phyloP scores from a whole-genome alignment of 148 eudicot species.

The Limonium bicolor region DNA sequence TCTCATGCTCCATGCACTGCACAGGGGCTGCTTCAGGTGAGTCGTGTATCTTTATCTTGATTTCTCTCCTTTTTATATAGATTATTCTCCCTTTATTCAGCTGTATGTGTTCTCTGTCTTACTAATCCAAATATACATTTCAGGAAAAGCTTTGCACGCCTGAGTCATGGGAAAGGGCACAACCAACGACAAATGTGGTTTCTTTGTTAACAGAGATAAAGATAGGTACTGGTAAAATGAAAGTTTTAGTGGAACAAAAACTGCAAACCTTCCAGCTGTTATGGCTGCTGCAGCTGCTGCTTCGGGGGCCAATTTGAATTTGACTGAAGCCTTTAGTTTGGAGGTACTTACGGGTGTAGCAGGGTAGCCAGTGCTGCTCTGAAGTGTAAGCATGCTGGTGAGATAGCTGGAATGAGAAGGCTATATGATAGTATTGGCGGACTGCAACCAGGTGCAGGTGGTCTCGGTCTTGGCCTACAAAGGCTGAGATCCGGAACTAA shows the following conservation, averaged over 20 bases:
- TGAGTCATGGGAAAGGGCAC: conserved; percentile 62
- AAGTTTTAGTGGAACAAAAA: conserved; percentile 67
- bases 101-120: background rate
- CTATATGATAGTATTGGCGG: conserved; percentile 83
- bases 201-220: conserved; percentile 89
- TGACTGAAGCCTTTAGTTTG: conserved; percentile 75
- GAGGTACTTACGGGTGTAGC: conserved; percentile 96
- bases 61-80: too few relatives aligned
- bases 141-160: conserved; percentile 98
- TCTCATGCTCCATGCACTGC: conserved; percentile 97
- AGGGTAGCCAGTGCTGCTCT: conserved; percentile 91
- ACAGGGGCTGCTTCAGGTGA: conserved; percentile 99
- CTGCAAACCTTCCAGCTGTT: conserved; percentile 97
- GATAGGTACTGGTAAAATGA: conserved; percentile 94
- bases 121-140: background rate
- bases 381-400: conserved; percentile 92
- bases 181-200: conserved; percentile 87
- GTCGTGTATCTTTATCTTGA: too few relatives aligned
- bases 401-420: conserved; percentile 98
- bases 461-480: conserved; percentile 45
- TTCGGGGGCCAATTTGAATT: conserved; percentile 75
- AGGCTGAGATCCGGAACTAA: conserved; percentile 40
- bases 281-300: conserved; percentile 99
- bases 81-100: too few relatives aligned
- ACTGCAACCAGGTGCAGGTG: conserved; percentile 40